Evolutionary conservation across 208 protist genomes (phyloP).

Genomic region (Trichomonas tenax): DNA sequence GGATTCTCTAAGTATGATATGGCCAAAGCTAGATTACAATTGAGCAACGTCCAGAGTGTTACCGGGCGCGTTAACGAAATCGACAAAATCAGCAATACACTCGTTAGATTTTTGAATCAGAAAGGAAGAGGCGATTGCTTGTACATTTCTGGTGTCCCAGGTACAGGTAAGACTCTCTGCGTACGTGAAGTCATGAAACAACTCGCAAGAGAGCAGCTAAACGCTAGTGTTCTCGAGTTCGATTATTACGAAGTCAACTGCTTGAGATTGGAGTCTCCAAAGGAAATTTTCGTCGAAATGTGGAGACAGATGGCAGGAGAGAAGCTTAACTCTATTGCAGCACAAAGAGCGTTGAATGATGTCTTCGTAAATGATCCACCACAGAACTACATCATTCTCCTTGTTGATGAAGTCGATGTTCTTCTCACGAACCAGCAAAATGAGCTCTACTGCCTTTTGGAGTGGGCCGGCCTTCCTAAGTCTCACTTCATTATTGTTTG

Average conservation of each 20-base stretch:
- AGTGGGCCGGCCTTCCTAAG: background rate
- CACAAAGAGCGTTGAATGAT: background rate
- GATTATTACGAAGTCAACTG: constrained; percentile 15
- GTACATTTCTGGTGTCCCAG: background rate
- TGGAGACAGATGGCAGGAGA: background rate
- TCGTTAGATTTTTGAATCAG: background rate
- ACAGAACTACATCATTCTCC: background rate
- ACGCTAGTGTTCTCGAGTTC: background rate
- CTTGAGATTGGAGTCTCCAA: background rate
- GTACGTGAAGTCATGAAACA: background rate
- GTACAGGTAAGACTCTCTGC: background rate
- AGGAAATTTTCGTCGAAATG: background rate
- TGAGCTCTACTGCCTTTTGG: background rate
- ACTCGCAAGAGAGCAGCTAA: background rate
- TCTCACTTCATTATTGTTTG: background rate
- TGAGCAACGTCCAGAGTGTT: background rate
- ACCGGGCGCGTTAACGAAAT: background rate
- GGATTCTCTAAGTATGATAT: background rate
- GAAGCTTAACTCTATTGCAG: background rate
- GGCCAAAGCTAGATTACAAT: background rate
- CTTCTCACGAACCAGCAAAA: background rate
- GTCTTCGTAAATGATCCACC: background rate
- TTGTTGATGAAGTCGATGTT: constrained; percentile 4
- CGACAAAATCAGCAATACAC: background rate
- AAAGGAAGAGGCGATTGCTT: background rate